A percentile compares a stretch with the other conserved stretches of the same genome.
Evolutionary conservation across 805 yeast genomes (phyloP).

Genomic region (Candida methanosorbosa): DNA sequence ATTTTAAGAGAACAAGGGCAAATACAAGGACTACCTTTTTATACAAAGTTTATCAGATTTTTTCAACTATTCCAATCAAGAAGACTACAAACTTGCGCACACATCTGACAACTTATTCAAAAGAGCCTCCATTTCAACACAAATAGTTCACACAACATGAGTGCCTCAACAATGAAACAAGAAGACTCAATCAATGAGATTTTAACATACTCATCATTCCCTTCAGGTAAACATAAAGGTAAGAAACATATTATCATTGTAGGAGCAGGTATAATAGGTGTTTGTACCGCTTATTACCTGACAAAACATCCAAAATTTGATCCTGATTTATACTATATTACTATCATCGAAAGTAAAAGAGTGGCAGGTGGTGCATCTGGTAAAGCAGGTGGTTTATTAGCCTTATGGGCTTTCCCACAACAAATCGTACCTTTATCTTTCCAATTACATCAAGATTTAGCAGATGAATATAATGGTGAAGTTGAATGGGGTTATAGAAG

Average conservation of each 20-base stretch:
- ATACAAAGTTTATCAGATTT: too few species aligned
- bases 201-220: constrained; percentile 26
- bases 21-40: too few species aligned
- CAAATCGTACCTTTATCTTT: constrained; percentile 87
- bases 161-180: too few species aligned
- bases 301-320: constrained; percentile 78
- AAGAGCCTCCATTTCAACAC: too few species aligned
- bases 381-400: constrained; percentile 92
- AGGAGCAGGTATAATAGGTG: constrained; percentile 96
- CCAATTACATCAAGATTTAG: constrained; percentile 73
- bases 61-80: too few species aligned
- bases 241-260: constrained; percentile 76
- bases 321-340: constrained; percentile 65
- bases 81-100: too few species aligned
- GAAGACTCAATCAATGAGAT: too few species aligned
- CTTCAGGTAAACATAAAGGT: constrained; percentile 43
- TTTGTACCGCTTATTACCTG: constrained; percentile 84
- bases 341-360: constrained; percentile 78
- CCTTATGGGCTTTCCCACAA: constrained; percentile 95
- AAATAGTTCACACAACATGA: too few species aligned
- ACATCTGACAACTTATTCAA: too few species aligned
- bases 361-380: constrained; percentile 98
- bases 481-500: constrained; percentile 90
- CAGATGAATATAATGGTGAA: constrained; percentile 74
- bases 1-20: too few species aligned